A percentile compares a stretch with the other conserved stretches of the same genome.
Evolutionary conservation across 345 rosid species (phyloP).

Genomic region (Gossypium australe): DNA sequence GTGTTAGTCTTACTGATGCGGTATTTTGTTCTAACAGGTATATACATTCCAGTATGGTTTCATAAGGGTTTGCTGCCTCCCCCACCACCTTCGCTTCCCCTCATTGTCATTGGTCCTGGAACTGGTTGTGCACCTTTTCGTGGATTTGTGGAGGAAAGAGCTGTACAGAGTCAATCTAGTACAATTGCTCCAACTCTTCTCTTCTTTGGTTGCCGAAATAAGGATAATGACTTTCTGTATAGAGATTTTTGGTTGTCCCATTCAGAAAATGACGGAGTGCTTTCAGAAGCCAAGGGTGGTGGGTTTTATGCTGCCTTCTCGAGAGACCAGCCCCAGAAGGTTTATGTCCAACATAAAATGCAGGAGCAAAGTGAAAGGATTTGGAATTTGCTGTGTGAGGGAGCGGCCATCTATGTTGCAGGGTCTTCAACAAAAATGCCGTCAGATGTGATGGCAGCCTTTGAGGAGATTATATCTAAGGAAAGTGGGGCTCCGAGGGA

Average conservation of each 20-base stretch:
- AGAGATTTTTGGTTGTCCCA: slow-evolving; percentile 74
- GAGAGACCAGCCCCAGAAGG: slow-evolving; percentile 83
- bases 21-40: slow-evolving; percentile 35
- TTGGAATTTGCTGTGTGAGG: slow-evolving; percentile 54
- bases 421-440: slow-evolving; percentile 98
- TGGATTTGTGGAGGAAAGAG: slow-evolving; percentile 83
- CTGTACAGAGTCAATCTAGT: slow-evolving; percentile 38
- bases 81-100: slow-evolving; percentile 65
- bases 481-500: slow-evolving; percentile 61
- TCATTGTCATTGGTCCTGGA: slow-evolving; percentile 85
- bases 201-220: slow-evolving; percentile 87
- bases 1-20: not conserved
- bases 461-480: slow-evolving; percentile 62
- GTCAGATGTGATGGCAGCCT: slow-evolving; percentile 59
- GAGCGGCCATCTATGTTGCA: slow-evolving; percentile 73
- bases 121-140: slow-evolving; percentile 98
- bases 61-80: slow-evolving; percentile 73
- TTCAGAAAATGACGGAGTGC: slow-evolving; percentile 43
- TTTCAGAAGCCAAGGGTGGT: slow-evolving; percentile 72
- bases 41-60: slow-evolving; percentile 70
- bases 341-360: slow-evolving; percentile 87
- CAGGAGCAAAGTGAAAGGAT: slow-evolving; percentile 50
- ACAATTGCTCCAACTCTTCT: slow-evolving; percentile 60
- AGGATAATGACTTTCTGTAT: slow-evolving; percentile 70
- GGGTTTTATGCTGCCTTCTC: slow-evolving; percentile 86